phyloP scores from a whole-genome alignment of 2,329 filamentous ascomycete species.

The Fusarium nematophilum region DNA sequence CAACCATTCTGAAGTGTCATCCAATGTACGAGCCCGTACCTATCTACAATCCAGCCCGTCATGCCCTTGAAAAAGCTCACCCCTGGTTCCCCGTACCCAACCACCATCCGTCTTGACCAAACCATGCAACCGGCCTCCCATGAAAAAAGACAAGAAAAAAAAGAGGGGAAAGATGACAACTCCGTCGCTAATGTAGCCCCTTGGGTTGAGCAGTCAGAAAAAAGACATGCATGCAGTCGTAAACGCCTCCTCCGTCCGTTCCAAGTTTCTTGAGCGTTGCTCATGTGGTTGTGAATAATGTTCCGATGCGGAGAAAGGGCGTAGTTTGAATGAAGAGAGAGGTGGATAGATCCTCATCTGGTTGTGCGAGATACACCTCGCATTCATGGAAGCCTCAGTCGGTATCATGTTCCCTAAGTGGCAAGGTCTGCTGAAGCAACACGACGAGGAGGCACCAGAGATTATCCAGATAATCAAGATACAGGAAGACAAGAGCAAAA shows the following conservation, averaged over 20 bases:
- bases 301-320: too few species aligned
- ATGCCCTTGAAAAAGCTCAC: constrained; percentile 8
- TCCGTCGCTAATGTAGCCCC: constrained; percentile 54
- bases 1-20: constrained; percentile 33
- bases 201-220: constrained; percentile 8
- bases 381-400: too few species aligned
- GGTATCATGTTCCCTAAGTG: too few species aligned
- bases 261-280: constrained; percentile 34
- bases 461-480: too few species aligned
- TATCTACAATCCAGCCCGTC: constrained; percentile 26
- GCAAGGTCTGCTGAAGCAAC: too few species aligned
- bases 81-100: constrained; percentile 4
- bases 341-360: too few species aligned
- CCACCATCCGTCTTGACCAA: constrained; percentile 22
- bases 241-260: constrained; percentile 36
- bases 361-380: too few species aligned
- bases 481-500: background rate
- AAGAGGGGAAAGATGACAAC: constrained; percentile 43
- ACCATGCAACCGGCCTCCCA: constrained; percentile 25
- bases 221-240: constrained; percentile 14
- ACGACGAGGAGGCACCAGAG: background rate
- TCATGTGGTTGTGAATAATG: constrained; percentile 21
- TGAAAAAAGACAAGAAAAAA: background rate
- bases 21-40: constrained; percentile 9
- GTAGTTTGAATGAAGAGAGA: background rate